phyloP scores from a whole-genome alignment of 352 stramenopile species.

The Phytophthora citrophthora region DNA sequence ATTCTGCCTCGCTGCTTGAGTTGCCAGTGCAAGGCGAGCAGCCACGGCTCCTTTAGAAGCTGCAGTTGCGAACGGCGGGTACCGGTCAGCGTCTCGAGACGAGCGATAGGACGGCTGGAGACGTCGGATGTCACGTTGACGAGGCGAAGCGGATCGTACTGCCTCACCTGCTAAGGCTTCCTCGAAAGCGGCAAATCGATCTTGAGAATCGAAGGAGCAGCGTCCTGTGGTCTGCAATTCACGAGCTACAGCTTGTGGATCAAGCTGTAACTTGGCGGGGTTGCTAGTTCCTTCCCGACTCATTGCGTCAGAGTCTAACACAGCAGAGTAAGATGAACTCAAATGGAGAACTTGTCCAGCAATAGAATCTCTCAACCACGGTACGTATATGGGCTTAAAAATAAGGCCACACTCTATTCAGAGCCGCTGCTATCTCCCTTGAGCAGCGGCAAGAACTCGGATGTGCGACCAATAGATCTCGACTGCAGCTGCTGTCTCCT shows the following conservation, averaged over 20 bases:
- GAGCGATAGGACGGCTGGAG: conserved; percentile 32
- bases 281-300: not conserved
- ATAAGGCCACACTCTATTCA: conserved; percentile 37
- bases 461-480: conserved; percentile 26
- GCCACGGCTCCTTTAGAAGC: conserved; percentile 28
- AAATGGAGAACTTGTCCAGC: conserved; percentile 1
- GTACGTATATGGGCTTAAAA: conserved; percentile 20
- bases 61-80: conserved; percentile 40
- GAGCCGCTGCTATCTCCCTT: not conserved
- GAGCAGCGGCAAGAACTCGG: conserved; percentile 8
- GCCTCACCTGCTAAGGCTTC: conserved; percentile 23
- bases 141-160: conserved; percentile 10
- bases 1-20: conserved; percentile 51
- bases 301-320: conserved; percentile 8
- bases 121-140: conserved; percentile 28
- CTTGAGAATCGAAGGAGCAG: conserved; percentile 51
- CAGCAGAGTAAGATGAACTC: not conserved
- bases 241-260: conserved; percentile 13
- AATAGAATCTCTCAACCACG: conserved; percentile 14
- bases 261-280: conserved; percentile 2
- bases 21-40: conserved; percentile 39
- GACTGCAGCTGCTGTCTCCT: conserved; percentile 1
- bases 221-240: conserved; percentile 36
- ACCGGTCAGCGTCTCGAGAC: conserved; percentile 19
- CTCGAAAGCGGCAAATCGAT: conserved; percentile 41